phyloP scores from a whole-genome alignment of 1,139 yeast genomes.

The Debaryomycetaceae sp. region DNA sequence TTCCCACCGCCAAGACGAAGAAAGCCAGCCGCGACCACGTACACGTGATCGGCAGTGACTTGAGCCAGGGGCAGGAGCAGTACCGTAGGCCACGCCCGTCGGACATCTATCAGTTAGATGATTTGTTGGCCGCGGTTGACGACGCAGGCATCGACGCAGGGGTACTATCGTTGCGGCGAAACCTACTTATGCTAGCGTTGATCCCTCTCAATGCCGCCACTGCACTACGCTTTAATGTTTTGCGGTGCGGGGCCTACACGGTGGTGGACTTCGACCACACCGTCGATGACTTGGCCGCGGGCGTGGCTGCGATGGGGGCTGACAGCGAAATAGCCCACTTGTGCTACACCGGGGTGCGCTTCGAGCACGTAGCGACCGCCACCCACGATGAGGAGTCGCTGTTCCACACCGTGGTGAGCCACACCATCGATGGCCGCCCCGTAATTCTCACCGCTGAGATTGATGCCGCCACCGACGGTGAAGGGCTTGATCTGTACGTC shows the following conservation, averaged over 20 bases:
- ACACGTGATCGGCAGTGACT: constrained; percentile 17
- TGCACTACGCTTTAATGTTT: constrained; percentile 15
- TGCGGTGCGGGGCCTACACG: constrained; percentile 18
- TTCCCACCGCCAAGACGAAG: too few relatives aligned
- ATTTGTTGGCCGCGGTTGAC: background rate
- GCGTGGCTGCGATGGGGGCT: constrained; percentile 3
- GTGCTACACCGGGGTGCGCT: constrained; percentile 21
- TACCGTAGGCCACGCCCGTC: constrained; percentile 9
- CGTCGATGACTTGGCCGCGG: constrained; percentile 7
- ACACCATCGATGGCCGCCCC: constrained; percentile 11
- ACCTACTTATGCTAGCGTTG: constrained; percentile 16
- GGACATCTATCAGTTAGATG: constrained; percentile 4
- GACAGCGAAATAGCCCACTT: constrained; percentile 9
- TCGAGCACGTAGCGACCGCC: constrained; percentile 19
- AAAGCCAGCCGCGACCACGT: constrained; percentile 7
- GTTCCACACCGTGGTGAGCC: constrained; percentile 18
- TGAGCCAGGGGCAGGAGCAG: constrained; percentile 16
- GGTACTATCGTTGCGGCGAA: constrained; percentile 19
- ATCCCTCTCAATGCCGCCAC: constrained; percentile 16
- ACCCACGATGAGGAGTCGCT: constrained; percentile 6
- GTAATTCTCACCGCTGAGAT: constrained; percentile 22
- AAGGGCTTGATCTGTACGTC: constrained; percentile 14
- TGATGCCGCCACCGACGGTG: constrained; percentile 15
- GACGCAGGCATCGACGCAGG: constrained; percentile 11
- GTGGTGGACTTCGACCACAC: constrained; percentile 20